Percentiles rank a stretch among this genome's conserved stretches.
Conservation (phyloP, 306 rosid species). For the Prosopis cineraria region DNA sequence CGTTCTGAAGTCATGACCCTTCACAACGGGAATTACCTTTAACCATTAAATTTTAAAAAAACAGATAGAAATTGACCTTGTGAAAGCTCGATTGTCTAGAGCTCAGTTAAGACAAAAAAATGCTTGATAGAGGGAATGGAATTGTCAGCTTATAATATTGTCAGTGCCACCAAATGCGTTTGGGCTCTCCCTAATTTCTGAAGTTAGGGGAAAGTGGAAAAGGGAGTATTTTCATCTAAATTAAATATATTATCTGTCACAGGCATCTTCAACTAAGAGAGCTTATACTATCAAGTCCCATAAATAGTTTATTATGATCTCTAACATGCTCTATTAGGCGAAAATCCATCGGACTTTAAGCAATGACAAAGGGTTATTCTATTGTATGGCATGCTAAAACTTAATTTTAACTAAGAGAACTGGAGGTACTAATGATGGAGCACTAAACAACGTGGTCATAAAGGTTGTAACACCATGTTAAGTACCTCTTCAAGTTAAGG, state of each 20-base stretch:
- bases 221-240: neutral
- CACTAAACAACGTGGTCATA: neutral
- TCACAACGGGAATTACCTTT: conserved; percentile 10
- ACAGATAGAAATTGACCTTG: conserved; percentile 10
- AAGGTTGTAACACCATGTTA: neutral
- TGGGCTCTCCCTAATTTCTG: neutral
- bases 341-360: neutral
- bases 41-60: neutral
- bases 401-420: neutral
- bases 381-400: neutral
- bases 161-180: conserved; percentile 8
- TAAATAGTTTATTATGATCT: neutral
- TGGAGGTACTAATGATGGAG: neutral
- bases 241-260: conserved; percentile 10
- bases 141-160: conserved; percentile 15
- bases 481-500: neutral
- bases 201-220: conserved; percentile 10
- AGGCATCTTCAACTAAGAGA: neutral
- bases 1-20: conserved; percentile 15
- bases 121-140: conserved; percentile 20
- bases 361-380: neutral
- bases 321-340: neutral
- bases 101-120: conserved; percentile 1
- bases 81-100: neutral
- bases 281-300: neutral